Base-by-base conservation (phyloP, 1,139 yeast genomes). In the Taiozyma sp. region DNA sequence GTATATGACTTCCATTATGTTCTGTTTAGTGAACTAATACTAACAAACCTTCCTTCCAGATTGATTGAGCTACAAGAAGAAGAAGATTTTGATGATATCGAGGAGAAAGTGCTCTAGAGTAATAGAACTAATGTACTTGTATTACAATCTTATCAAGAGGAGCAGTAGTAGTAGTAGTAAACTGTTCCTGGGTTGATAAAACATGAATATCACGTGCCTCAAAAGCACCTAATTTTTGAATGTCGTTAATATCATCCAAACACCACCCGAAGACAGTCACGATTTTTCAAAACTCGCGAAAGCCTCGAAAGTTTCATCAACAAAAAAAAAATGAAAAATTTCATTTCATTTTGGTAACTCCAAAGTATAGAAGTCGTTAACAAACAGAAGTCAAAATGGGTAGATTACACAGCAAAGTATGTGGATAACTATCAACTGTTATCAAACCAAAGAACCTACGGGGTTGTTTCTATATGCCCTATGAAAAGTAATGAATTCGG, bases 401-500 rank as follows among this genome's bases (percentile, higher is more conserved):
- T 83, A 86, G 88, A 80, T 78, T 82, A 82, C 88, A 83, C 79
- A 80, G 86, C 75, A 70, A 81, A 73, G 88, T 82, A 82, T 79
- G 88, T 82, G 74, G 64, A 54, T 55, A 53, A 47, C 47, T 48
- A 42, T 50, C 41, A 16, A 37, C 24, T 37, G 41, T 37, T 37
- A 37, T 37, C 41, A 37, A 37, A 37, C 24, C 24, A 37, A 37
- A 21, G 41, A 37, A 37, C 41, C 21, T 16, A 19, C 24, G 9
- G 41, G 24, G 24, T 19, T 37, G 41, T 4, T 19, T 37, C 9
- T 14, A 9, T 19, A 19, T 41, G 24, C 19, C 43, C 42, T 39
- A 49, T 48, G 50, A 59, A 56, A 59, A 55, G 61, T 60, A 54
- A 59, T 56, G 58, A 60, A 65, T 66, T 61, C 59, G 73, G 73